Conservation (phyloP, 2,329 filamentous ascomycete species). For the Aureobasidium uvarum region DNA sequence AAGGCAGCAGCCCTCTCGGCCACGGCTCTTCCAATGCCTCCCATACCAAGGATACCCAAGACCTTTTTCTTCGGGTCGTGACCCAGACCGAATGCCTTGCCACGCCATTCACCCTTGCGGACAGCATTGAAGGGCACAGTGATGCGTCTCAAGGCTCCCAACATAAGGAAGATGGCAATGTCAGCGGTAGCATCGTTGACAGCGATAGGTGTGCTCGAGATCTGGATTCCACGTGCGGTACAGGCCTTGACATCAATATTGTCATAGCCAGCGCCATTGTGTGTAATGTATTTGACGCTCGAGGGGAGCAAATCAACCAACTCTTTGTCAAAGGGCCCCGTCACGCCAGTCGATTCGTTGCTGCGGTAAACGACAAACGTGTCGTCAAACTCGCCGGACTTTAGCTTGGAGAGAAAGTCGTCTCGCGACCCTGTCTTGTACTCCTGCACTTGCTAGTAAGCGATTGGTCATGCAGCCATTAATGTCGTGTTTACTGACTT, state of each 20-base stretch:
- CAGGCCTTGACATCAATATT: constrained; percentile 40
- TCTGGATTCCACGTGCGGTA: constrained; percentile 41
- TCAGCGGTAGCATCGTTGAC: constrained; percentile 53
- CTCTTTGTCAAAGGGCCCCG: constrained; percentile 49
- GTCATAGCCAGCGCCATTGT: constrained; percentile 46
- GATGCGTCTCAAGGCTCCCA: constrained; percentile 53
- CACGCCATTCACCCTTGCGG: constrained; percentile 48
- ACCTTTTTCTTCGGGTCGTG: constrained; percentile 55
- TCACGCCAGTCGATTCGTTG: constrained; percentile 53
- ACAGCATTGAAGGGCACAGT: constrained; percentile 50
- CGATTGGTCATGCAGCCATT: not conserved
- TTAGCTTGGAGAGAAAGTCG: constrained; percentile 57
- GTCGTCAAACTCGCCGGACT: constrained; percentile 55
- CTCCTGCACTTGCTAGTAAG: constrained; percentile 42
- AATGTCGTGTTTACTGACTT: constrained; percentile 31
- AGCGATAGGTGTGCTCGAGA: constrained; percentile 50
- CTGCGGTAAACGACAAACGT: constrained; percentile 59
- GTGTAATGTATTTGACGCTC: constrained; percentile 47
- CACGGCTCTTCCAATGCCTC: constrained; percentile 56
- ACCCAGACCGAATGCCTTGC: constrained; percentile 48
- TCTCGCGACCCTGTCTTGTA: constrained; percentile 54
- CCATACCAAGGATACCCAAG: constrained; percentile 60
- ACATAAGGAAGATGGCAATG: constrained; percentile 52
- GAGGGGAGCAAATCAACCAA: constrained; percentile 45
- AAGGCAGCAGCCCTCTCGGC: constrained; percentile 52